Conservation (phyloP, 2,329 filamentous ascomycete species). For the Aspergillus phoenicis region DNA sequence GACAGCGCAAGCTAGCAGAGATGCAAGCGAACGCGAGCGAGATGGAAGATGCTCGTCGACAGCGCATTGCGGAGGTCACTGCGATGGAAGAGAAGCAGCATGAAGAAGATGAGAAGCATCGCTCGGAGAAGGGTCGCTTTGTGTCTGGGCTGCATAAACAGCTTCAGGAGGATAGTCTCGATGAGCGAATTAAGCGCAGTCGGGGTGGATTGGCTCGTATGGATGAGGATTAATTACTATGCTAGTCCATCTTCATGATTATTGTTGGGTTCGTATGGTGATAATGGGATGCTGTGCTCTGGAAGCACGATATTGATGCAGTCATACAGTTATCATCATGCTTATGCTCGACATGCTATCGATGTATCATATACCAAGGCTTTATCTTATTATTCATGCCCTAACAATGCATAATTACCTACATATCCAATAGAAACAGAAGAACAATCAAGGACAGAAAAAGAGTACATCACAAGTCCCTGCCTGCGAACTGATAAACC, state of each 20-base stretch:
- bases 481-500: slow-evolving; percentile 11
- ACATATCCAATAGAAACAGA: not conserved
- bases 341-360: no score
- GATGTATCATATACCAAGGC: not conserved
- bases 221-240: slow-evolving; percentile 26
- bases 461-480: slow-evolving; percentile 19
- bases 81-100: slow-evolving; percentile 65
- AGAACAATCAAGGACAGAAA: not conserved
- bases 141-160: slow-evolving; percentile 38
- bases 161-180: slow-evolving; percentile 38
- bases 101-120: slow-evolving; percentile 64
- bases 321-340: not conserved
- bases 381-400: not conserved
- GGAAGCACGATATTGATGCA: not conserved
- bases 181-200: slow-evolving; percentile 38
- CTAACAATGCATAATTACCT: not conserved
- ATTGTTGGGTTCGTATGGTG: no score
- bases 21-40: slow-evolving; percentile 73
- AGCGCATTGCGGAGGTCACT: slow-evolving; percentile 67
- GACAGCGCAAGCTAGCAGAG: slow-evolving; percentile 61
- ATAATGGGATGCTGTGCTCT: slow-evolving; percentile 1
- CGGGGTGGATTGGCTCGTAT: slow-evolving; percentile 36
- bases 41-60: slow-evolving; percentile 70
- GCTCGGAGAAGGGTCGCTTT: slow-evolving; percentile 39
- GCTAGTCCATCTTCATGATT: not conserved